Evolutionary conservation across 306 rosid species (phyloP).

Genomic region (Trifolium repens): DNA sequence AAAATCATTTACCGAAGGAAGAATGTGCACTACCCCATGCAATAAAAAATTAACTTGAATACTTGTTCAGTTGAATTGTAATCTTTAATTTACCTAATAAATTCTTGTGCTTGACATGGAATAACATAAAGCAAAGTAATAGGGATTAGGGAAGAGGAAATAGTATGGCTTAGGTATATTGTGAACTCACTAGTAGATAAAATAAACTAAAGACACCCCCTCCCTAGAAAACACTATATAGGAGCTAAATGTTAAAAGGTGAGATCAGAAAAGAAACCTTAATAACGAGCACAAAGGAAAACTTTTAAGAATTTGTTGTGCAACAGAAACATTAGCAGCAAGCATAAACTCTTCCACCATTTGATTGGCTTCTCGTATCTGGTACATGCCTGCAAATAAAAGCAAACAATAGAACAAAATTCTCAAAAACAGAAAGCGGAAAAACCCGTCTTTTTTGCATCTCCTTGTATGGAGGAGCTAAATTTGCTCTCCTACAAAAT

Average conservation of each 20-base stretch:
- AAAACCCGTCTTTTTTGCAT: background rate
- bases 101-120: conserved; percentile 1
- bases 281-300: conserved; percentile 77
- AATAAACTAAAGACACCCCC: background rate
- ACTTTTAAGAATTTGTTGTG: conserved; percentile 79
- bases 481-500: conserved; percentile 18
- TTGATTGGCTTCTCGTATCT: conserved; percentile 97
- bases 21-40: background rate
- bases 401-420: conserved; percentile 25
- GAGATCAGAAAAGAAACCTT: conserved; percentile 56
- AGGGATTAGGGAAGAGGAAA: background rate
- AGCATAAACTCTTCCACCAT: conserved; percentile 99
- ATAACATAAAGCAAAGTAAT: conserved; percentile 1
- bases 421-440: background rate
- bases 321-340: conserved; percentile 96
- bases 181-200: background rate
- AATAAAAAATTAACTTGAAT: background rate
- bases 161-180: conserved; percentile 10
- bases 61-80: background rate
- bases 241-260: conserved; percentile 26
- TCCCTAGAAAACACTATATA: conserved; percentile 6
- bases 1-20: background rate
- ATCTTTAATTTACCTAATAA: background rate
- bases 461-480: conserved; percentile 14
- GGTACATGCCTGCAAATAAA: conserved; percentile 84